Percentiles rank a stretch among this genome's conserved stretches.
Evolutionary conservation across 768 basidiomycete genomes (phyloP).

Genomic region (Clitopilus passeckerianus): DNA sequence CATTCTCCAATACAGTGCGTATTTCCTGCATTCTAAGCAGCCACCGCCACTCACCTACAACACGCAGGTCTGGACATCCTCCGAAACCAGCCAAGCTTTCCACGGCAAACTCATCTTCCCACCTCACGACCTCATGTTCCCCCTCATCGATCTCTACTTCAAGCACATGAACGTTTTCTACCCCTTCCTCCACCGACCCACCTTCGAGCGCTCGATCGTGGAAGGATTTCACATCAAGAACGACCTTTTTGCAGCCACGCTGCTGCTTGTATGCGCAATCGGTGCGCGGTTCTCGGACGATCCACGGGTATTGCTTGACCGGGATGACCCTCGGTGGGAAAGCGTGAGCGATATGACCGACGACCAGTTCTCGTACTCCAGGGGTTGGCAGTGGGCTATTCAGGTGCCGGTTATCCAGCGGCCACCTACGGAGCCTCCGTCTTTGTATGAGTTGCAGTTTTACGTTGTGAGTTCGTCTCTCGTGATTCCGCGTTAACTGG

Average conservation of each 20-base stretch:
- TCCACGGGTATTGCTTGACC: conserved; percentile 41
- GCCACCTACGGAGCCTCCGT: conserved; percentile 52
- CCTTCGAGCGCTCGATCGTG: conserved; percentile 48
- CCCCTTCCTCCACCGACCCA: conserved; percentile 70
- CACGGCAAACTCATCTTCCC: conserved; percentile 39
- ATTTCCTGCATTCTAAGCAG: conserved; percentile 18
- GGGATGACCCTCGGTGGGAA: conserved; percentile 16
- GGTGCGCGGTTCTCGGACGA: conserved; percentile 59
- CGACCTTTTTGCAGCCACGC: conserved; percentile 46
- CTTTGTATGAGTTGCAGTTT: conserved; percentile 70
- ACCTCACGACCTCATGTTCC: conserved; percentile 40
- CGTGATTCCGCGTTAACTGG: neutral
- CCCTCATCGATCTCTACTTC: conserved; percentile 67
- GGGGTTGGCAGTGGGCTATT: conserved; percentile 63
- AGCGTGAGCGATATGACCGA: neutral
- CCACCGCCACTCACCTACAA: conserved; percentile 9
- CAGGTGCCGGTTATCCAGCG: conserved; percentile 62
- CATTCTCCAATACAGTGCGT: neutral
- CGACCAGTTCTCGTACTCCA: conserved; percentile 32
- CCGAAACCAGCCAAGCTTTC: neutral
- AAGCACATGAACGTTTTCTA: conserved; percentile 43
- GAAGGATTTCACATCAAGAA: conserved; percentile 48
- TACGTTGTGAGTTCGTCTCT: conserved; percentile 39
- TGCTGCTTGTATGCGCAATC: conserved; percentile 69
- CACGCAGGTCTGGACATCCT: conserved; percentile 4